Conservation (phyloP, 345 rosid species). For the Camelina neglecta region DNA sequence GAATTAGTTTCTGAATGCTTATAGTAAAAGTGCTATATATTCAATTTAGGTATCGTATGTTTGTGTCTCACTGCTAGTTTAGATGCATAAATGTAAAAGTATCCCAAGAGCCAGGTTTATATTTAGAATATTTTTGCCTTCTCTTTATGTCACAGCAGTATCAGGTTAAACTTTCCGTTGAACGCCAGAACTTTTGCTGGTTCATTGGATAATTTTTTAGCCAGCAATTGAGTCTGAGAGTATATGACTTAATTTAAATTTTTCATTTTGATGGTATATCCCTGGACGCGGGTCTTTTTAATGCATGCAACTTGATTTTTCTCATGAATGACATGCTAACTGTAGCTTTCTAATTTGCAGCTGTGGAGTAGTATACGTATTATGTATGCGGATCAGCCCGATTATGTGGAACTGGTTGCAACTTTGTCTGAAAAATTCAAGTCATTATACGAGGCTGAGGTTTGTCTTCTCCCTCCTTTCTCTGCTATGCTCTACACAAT, state of each 20-base stretch:
- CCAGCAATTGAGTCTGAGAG: conserved; percentile 13
- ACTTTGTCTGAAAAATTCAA: conserved; percentile 76
- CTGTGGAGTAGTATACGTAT: conserved; percentile 72
- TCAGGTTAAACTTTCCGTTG: conserved; percentile 18
- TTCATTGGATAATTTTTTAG: conserved; percentile 18
- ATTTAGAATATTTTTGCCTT: conserved; percentile 18
- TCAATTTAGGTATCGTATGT: neutral
- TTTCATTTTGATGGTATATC: conserved; percentile 24
- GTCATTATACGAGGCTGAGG: conserved; percentile 75
- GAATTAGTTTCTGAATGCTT: conserved; percentile 32
- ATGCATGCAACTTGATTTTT: conserved; percentile 28
- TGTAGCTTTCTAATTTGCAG: conserved; percentile 59
- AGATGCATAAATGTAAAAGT: conserved; percentile 14
- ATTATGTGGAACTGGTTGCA: conserved; percentile 71
- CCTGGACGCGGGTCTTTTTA: conserved; percentile 6
- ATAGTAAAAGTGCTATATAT: neutral
- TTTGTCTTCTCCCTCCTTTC: conserved; percentile 45
- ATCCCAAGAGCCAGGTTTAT: conserved; percentile 13
- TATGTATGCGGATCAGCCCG: conserved; percentile 74
- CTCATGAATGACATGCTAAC: conserved; percentile 36
- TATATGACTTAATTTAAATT: conserved; percentile 7
- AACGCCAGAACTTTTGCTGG: conserved; percentile 1
- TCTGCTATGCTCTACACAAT: conserved; percentile 15
- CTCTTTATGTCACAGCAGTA: conserved; percentile 2
- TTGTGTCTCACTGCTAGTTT: conserved; percentile 16